phyloP scores from a whole-genome alignment of 768 basidiomycete species.

The Epithele typhae region DNA sequence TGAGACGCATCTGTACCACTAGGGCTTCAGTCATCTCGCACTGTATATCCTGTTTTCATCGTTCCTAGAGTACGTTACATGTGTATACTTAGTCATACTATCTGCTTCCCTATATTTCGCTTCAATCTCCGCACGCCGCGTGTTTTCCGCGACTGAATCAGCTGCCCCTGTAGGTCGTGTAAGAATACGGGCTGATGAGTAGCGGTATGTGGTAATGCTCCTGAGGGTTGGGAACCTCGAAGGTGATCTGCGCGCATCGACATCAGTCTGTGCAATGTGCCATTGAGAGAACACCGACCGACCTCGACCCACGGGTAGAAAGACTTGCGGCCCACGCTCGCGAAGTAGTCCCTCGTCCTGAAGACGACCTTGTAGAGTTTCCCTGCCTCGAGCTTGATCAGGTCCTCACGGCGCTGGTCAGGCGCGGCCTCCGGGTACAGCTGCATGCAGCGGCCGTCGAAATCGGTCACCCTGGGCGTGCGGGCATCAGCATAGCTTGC shows the following conservation, averaged over 20 bases:
- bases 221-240: constrained; percentile 61
- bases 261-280: too few species aligned
- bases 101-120: neutral
- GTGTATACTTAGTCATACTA: constrained; percentile 7
- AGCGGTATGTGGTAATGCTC: constrained; percentile 92
- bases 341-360: constrained; percentile 80
- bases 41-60: constrained; percentile 4
- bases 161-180: constrained; percentile 92
- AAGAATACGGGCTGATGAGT: constrained; percentile 88
- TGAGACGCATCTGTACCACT: constrained; percentile 1
- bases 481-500: neutral
- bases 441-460: constrained; percentile 77
- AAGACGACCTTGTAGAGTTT: constrained; percentile 80
- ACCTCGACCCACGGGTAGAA: constrained; percentile 96
- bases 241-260: constrained; percentile 64
- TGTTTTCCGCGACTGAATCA: constrained; percentile 24
- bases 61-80: constrained; percentile 6
- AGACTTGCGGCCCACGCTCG: constrained; percentile 51
- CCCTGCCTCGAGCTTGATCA: constrained; percentile 49
- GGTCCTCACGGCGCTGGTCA: constrained; percentile 36
- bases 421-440: constrained; percentile 59
- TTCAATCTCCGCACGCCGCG: neutral
- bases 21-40: constrained; percentile 4
- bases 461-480: constrained; percentile 58
- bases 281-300: neutral